These are phyloP conservation scores for Chalciporus chontae DNA, from an alignment of 768 basidiomycete species.

Conservation along the genomic window DNA sequence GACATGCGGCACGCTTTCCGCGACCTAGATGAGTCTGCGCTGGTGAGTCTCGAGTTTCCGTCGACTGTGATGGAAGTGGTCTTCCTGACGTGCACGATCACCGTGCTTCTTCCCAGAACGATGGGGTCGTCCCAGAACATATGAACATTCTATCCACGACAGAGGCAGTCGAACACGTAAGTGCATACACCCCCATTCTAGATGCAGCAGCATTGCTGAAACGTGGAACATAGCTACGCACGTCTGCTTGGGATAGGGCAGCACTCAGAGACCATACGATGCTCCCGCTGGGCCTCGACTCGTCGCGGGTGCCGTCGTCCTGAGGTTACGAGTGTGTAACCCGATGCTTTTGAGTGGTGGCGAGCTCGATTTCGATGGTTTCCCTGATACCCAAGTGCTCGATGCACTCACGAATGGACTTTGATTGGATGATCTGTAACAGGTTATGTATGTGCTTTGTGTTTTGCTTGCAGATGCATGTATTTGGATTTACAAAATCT, in stretches of 20 bases:
- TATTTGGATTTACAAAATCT: too few relatives aligned
- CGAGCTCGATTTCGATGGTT: background rate
- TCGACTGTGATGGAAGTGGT: background rate
- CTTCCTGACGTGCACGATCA: background rate
- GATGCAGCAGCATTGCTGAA: background rate
- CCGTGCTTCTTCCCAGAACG: conserved; percentile 37
- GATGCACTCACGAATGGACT: background rate
- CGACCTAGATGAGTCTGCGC: conserved; percentile 56
- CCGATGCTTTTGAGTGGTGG: background rate
- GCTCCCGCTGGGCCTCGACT: conserved; percentile 55
- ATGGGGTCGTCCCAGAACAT: conserved; percentile 59
- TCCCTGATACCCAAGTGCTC: background rate
- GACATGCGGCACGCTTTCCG: conserved; percentile 69
- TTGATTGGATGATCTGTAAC: too few relatives aligned
- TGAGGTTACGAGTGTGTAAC: conserved; percentile 5
- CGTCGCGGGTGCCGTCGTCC: conserved; percentile 16
- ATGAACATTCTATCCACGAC: conserved; percentile 67
- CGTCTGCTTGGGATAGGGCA: conserved; percentile 46
- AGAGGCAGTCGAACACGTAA: conserved; percentile 60
- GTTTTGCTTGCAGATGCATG: too few relatives aligned
- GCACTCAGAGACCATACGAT: conserved; percentile 48
- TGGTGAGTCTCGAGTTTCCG: conserved; percentile 43
- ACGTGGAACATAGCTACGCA: conserved; percentile 43
- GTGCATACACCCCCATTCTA: background rate
- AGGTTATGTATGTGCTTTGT: too few relatives aligned